A percentile compares a stretch with the other conserved stretches of the same genome.
These are phyloP conservation scores for Lolium multiflorum DNA, from an alignment of 176 grass and related monocot genomes.

Conservation along the genomic window DNA sequence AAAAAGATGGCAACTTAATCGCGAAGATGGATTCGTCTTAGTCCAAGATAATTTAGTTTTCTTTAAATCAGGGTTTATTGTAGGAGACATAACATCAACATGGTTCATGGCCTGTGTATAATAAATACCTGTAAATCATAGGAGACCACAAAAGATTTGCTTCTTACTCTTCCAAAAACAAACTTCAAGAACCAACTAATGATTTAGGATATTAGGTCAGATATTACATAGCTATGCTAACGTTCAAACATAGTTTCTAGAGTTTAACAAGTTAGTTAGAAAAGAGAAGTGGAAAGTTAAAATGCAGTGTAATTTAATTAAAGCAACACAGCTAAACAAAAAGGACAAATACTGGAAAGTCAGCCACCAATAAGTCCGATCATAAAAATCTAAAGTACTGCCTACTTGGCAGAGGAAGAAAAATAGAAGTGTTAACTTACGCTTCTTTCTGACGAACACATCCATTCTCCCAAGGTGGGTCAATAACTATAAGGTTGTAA, in stretches of 20 bases:
- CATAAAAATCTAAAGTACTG: neutral
- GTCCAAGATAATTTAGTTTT: neutral
- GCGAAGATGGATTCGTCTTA: neutral
- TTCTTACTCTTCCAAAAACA: neutral
- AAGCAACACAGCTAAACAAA: conserved; percentile 5
- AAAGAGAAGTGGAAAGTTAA: neutral
- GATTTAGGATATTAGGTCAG: neutral
- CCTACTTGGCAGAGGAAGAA: neutral
- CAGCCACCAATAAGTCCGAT: neutral
- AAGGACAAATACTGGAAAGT: conserved; percentile 17
- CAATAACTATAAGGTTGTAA: conserved; percentile 93
- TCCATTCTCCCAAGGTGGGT: conserved; percentile 96
- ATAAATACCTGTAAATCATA: neutral
- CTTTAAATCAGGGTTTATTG: conserved; percentile 18
- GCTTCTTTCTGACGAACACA: conserved; percentile 81
- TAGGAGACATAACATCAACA: neutral
- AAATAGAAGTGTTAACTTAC: conserved; percentile 50
- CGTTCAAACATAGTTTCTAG: neutral
- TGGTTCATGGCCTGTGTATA: neutral
- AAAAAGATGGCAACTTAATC: neutral
- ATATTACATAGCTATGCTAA: conserved; percentile 6
- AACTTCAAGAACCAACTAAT: neutral
- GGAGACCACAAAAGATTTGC: neutral
- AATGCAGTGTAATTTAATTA: neutral
- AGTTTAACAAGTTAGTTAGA: neutral